These are phyloP conservation scores for Colletotrichum sp. DNA, from an alignment of 2,329 filamentous ascomycete species.

Conservation along the genomic window DNA sequence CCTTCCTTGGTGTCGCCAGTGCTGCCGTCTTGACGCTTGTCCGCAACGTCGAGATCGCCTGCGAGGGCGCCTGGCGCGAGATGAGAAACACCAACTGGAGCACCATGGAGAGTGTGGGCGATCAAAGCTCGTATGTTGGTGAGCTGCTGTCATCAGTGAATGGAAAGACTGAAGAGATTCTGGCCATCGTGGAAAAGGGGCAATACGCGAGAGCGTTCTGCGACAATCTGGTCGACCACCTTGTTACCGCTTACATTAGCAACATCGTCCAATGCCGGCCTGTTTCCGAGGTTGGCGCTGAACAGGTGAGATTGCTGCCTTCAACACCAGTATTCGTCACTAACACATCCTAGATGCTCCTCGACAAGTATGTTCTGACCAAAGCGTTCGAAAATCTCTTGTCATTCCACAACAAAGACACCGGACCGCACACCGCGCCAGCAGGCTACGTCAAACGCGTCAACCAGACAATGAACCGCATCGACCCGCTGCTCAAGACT, in stretches of 20 bases:
- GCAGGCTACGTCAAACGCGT: constrained; percentile 84
- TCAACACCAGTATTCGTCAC: neutral
- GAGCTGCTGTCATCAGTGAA: constrained; percentile 80
- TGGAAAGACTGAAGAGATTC: constrained; percentile 73
- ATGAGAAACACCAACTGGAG: constrained; percentile 98
- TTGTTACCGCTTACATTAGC: constrained; percentile 79
- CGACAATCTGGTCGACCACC: constrained; percentile 90
- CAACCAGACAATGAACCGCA: constrained; percentile 80
- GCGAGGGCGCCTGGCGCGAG: constrained; percentile 90
- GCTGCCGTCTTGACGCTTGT: constrained; percentile 86
- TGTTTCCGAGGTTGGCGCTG: constrained; percentile 90
- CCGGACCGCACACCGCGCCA: constrained; percentile 44
- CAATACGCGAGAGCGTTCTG: constrained; percentile 95
- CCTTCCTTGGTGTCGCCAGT: constrained; percentile 93
- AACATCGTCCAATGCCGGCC: constrained; percentile 90
- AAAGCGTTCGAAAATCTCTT: constrained; percentile 78
- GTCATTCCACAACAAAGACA: constrained; percentile 59
- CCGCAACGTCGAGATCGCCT: constrained; percentile 79
- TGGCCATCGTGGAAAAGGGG: constrained; percentile 82
- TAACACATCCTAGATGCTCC: constrained; percentile 72
- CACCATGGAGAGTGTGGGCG: constrained; percentile 89
- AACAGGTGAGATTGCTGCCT: constrained; percentile 65
- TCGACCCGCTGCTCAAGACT: constrained; percentile 94
- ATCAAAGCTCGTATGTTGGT: constrained; percentile 90
- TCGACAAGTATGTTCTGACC: constrained; percentile 91